Base-by-base conservation (phyloP, 2,329 filamentous ascomycete genomes). In the Arthrobotrys sphaeroides region DNA sequence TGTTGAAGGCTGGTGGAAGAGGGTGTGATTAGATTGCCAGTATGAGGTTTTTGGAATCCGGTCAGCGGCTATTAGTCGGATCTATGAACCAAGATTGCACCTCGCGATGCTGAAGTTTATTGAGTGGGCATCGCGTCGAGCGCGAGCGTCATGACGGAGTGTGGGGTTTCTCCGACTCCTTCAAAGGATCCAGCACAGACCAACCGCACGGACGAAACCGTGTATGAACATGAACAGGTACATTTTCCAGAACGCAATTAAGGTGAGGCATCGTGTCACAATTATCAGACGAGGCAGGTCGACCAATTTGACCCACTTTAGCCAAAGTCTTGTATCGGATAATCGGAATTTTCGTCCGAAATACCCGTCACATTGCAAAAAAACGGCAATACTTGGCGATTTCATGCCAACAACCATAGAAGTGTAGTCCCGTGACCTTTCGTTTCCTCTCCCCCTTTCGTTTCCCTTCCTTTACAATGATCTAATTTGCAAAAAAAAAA, bases 271-370 rank as follows among this genome's bases (percentile, higher is more conserved):
- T 53, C 51, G 51, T 59, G 53, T 26, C 38, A 60, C 53, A 40
- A 31, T 4, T 42, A 38, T 49, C 51, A 55, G n/a, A 45, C 28
- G 24, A 38, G 40, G 4, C 43, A 60, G 47, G 33, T 53, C 6
- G 28, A 10, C 10, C 20, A 42, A n/a, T n/a, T n/a, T n/a, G n/a
- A n/a, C n/a, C n/a, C n/a, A n/a, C n/a, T n/a, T n/a, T n/a, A n/a
- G n/a, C 22, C 26, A 45, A 62, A 36, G 42, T n/a, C 7, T 31
- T 61, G 31, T 18, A 5, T 43, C 38, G 49, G 62, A 69, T 70
- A 40, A 55, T 62, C 66, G 66, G 66, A 70, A 49, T 60, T 61
- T 70, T 70, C 43, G 55, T 53, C 55, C 66, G 66, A 70, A 62
- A 62, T 53, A 61, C 13, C 66, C 66, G 66, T 61, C 43, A 18